These are phyloP conservation scores for Aureobasidium sp. DNA, from an alignment of 2,329 filamentous ascomycete species.

Conservation along the genomic window DNA sequence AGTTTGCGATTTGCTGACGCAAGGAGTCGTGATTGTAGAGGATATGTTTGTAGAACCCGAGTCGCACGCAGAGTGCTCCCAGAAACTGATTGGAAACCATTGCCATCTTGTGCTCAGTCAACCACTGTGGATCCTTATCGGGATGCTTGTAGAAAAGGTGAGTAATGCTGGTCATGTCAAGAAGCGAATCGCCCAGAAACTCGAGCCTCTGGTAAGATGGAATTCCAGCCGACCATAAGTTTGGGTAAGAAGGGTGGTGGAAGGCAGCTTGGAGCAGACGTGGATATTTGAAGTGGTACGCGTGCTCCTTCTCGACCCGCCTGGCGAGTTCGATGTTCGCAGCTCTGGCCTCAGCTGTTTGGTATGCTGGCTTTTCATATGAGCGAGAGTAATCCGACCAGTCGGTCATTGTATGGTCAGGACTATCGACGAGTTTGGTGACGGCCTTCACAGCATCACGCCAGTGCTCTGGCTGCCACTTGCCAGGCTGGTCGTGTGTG, in stretches of 20 bases:
- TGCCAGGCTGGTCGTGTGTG: constrained; percentile 37
- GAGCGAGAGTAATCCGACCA: constrained; percentile 66
- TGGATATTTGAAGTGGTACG: constrained; percentile 65
- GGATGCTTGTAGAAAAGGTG: constrained; percentile 72
- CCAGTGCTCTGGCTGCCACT: constrained; percentile 41
- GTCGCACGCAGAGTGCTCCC: constrained; percentile 68
- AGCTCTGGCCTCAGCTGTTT: constrained; percentile 52
- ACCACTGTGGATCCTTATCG: constrained; percentile 81
- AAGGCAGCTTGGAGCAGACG: constrained; percentile 76
- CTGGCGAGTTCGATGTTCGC: constrained; percentile 60
- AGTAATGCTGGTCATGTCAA: constrained; percentile 79
- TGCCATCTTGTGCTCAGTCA: constrained; percentile 99
- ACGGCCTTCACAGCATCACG: constrained; percentile 57
- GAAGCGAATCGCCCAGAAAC: constrained; percentile 80
- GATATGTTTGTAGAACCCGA: constrained; percentile 70
- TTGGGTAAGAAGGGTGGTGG: constrained; percentile 75
- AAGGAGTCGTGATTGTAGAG: constrained; percentile 40
- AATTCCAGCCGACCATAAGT: constrained; percentile 59
- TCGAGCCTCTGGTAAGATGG: constrained; percentile 87
- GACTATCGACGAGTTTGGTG: constrained; percentile 58
- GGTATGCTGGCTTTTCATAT: constrained; percentile 65
- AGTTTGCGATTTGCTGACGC: constrained; percentile 45
- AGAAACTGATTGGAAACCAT: constrained; percentile 97
- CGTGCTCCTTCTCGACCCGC: constrained; percentile 52
- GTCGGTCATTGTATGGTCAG: constrained; percentile 56